Evolutionary conservation across 164 flowering plant species (phyloP).

Genomic region (Vitis rotundifolia): DNA sequence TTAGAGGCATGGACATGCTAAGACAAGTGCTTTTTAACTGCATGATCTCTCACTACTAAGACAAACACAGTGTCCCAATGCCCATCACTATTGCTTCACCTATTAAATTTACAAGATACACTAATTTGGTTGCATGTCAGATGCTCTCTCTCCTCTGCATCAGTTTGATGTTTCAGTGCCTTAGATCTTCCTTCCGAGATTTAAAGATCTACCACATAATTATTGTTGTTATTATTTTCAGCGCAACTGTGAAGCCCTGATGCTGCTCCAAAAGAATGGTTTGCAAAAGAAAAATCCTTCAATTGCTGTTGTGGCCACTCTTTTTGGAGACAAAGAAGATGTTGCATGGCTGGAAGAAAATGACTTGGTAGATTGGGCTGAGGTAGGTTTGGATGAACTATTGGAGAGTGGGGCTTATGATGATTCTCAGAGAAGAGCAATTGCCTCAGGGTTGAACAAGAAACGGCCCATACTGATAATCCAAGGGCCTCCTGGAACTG

Average conservation of each 20-base stretch:
- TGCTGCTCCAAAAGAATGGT: slow-evolving; percentile 91
- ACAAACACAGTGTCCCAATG: no score
- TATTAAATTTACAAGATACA: no score
- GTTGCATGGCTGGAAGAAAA: slow-evolving; percentile 62
- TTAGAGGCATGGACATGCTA: no score
- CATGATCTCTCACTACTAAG: no score
- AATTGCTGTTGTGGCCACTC: slow-evolving; percentile 64
- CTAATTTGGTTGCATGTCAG: no score
- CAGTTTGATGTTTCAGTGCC: no score
- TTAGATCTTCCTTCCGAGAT: no score
- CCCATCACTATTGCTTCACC: no score
- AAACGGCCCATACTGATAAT: slow-evolving; percentile 68
- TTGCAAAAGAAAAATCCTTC: slow-evolving; percentile 84
- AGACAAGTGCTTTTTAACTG: no score
- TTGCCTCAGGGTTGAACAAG: slow-evolving; percentile 76
- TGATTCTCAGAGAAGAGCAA: slow-evolving; percentile 66
- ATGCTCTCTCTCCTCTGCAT: no score
- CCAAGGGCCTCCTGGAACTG: slow-evolving; percentile 97
- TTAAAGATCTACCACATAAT: no score
- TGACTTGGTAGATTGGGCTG: slow-evolving; percentile 58
- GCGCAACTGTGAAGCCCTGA: slow-evolving; percentile 93
- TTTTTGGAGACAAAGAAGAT: slow-evolving; percentile 82
- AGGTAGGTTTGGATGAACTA: slow-evolving; percentile 39
- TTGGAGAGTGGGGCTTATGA: slow-evolving; percentile 40
- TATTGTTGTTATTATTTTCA: slow-evolving; percentile 25